Evolutionary conservation across 2,329 filamentous ascomycete genomes (phyloP).

Genomic region (Penicillium sclerotiorum): DNA sequence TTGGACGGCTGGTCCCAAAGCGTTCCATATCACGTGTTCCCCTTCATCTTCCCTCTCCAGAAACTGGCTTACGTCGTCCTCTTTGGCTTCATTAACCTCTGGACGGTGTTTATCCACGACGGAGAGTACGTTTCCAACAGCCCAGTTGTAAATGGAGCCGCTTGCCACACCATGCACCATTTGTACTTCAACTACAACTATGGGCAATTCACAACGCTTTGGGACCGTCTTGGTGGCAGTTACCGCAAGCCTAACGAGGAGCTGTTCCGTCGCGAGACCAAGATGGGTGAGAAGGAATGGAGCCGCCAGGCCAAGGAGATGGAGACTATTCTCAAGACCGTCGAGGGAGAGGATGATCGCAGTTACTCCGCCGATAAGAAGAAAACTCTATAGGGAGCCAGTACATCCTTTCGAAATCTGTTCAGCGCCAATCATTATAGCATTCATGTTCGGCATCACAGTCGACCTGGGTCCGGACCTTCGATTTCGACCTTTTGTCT

Average conservation of each 20-base stretch:
- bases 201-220: slow-evolving; percentile 89
- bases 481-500: not conserved
- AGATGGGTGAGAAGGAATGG: slow-evolving; percentile 83
- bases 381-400: slow-evolving; percentile 37
- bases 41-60: slow-evolving; percentile 88
- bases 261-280: slow-evolving; percentile 80
- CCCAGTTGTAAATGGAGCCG: slow-evolving; percentile 89
- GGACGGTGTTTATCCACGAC: slow-evolving; percentile 95
- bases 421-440: not conserved
- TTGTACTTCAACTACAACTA: slow-evolving; percentile 90
- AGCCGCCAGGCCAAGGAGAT: slow-evolving; percentile 74
- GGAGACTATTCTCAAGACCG: slow-evolving; percentile 73
- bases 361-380: slow-evolving; percentile 39
- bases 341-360: slow-evolving; percentile 62
- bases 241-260: slow-evolving; percentile 85
- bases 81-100: slow-evolving; percentile 93
- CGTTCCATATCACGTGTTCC: slow-evolving; percentile 89
- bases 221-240: slow-evolving; percentile 84
- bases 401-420: not conserved
- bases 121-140: slow-evolving; percentile 92
- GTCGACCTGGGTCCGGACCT: not conserved
- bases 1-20: slow-evolving; percentile 88
- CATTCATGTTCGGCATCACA: not conserved
- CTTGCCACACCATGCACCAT: slow-evolving; percentile 95
- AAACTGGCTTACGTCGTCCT: slow-evolving; percentile 84